phyloP scores from a whole-genome alignment of 768 basidiomycete genomes.

The Antrodiella citrinella region DNA sequence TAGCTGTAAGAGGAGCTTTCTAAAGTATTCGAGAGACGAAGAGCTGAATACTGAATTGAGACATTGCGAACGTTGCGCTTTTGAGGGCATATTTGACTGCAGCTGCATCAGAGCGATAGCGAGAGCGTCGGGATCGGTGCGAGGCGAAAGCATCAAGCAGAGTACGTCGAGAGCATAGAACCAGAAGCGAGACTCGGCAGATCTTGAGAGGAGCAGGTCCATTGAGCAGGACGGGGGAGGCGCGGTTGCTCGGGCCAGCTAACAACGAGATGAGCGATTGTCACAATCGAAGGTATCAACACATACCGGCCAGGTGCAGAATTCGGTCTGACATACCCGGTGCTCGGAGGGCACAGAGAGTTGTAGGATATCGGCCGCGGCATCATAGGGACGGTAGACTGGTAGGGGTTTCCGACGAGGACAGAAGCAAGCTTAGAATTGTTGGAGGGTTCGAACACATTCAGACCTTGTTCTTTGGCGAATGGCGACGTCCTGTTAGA shows the following conservation, averaged over 20 bases:
- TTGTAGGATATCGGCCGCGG: slow-evolving; percentile 8
- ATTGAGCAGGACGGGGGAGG: slow-evolving; percentile 5
- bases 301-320: slow-evolving; percentile 20
- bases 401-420: background rate
- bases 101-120: no score
- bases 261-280: background rate
- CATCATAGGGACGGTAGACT: slow-evolving; percentile 11
- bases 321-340: slow-evolving; percentile 12
- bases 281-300: background rate
- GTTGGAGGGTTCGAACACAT: background rate
- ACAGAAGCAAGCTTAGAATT: background rate
- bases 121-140: background rate
- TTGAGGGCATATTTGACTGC: no score
- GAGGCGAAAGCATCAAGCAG: background rate
- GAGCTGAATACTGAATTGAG: no score
- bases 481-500: background rate
- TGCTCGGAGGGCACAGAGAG: slow-evolving; percentile 12
- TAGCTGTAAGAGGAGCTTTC: no score
- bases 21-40: no score
- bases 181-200: background rate
- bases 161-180: background rate
- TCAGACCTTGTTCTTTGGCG: background rate
- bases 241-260: slow-evolving; percentile 1
- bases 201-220: slow-evolving; percentile 8
- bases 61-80: no score